Conservation (phyloP, 805 yeast species). For the Candida caryicola region DNA sequence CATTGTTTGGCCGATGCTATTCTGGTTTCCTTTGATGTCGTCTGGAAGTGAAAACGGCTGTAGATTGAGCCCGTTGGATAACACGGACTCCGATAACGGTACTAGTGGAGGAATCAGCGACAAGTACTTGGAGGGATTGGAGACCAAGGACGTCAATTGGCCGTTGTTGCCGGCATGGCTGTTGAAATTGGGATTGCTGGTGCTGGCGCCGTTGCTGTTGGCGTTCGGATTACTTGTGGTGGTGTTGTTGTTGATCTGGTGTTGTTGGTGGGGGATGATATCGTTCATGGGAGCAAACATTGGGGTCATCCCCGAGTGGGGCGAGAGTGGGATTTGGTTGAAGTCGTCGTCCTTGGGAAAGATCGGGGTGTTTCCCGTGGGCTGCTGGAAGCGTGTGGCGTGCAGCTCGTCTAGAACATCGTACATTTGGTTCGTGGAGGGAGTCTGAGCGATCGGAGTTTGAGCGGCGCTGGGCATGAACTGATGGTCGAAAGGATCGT, state of each 20-base stretch:
- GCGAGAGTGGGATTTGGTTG: not conserved
- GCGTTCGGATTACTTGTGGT: no score
- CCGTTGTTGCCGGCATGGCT: no score
- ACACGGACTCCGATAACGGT: slow-evolving; percentile 29
- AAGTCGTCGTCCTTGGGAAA: slow-evolving; percentile 2
- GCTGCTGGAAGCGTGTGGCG: not conserved
- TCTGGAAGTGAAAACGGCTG: slow-evolving; percentile 13
- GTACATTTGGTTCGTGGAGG: slow-evolving; percentile 3
- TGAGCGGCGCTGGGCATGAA: not conserved
- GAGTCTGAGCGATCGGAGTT: slow-evolving; percentile 1
- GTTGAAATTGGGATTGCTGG: slow-evolving; percentile 3
- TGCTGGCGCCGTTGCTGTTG: no score
- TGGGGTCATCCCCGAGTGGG: not conserved
- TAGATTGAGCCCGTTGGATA: slow-evolving; percentile 22
- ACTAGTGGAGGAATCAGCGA: slow-evolving; percentile 25
- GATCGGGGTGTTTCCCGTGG: slow-evolving; percentile 3
- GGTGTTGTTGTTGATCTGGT: not conserved
- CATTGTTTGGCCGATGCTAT: not conserved
- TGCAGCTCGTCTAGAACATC: slow-evolving; percentile 2
- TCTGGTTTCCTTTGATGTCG: slow-evolving; percentile 1
- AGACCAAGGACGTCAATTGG: slow-evolving; percentile 1
- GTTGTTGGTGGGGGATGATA: not conserved
- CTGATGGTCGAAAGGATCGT: slow-evolving; percentile 6
- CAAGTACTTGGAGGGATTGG: slow-evolving; percentile 8
- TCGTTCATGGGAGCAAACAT: not conserved